Percentiles rank a stretch among this genome's conserved stretches.
Evolutionary conservation across 768 basidiomycete species (phyloP).

Genomic region (Kwoniella newhampshirensis): DNA sequence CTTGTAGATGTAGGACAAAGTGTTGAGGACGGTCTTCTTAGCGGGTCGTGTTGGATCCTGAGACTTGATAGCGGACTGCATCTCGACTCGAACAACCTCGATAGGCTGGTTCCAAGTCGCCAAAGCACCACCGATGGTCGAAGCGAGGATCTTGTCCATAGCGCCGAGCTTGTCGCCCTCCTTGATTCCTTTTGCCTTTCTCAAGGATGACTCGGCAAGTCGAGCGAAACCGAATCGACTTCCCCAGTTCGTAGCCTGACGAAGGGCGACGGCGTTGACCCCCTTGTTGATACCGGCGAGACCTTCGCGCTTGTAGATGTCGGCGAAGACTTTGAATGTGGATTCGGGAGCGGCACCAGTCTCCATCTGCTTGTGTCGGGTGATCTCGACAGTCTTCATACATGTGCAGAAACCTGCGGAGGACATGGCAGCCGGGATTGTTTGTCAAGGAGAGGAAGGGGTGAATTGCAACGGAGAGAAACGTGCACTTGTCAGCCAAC

Average conservation of each 20-base stretch:
- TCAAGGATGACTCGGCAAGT: conserved; percentile 77
- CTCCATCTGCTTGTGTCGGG: conserved; percentile 75
- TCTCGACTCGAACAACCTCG: conserved; percentile 97
- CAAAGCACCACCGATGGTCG: conserved; percentile 83
- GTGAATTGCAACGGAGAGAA: too few relatives aligned
- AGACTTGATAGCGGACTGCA: conserved; percentile 98
- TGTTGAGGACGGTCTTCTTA: conserved; percentile 84
- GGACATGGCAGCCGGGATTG: neutral
- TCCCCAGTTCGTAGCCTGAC: conserved; percentile 57
- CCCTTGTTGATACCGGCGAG: conserved; percentile 97
- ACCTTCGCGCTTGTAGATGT: conserved; percentile 91
- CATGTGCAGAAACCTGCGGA: conserved; percentile 89
- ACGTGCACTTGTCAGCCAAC: too few relatives aligned
- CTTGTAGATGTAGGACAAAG: conserved; percentile 88
- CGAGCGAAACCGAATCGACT: conserved; percentile 87
- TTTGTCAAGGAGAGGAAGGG: neutral
- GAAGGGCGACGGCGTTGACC: conserved; percentile 67
- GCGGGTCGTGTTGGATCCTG: conserved; percentile 74
- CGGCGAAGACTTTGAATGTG: conserved; percentile 90
- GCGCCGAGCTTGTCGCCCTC: conserved; percentile 73
- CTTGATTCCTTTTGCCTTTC: conserved; percentile 71
- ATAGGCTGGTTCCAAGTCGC: conserved; percentile 99
- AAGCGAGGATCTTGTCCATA: conserved; percentile 82
- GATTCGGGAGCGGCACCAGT: conserved; percentile 81
- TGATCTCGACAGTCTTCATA: conserved; percentile 92